Base-by-base conservation (phyloP, 768 basidiomycete genomes). In the Boletales sp. region DNA sequence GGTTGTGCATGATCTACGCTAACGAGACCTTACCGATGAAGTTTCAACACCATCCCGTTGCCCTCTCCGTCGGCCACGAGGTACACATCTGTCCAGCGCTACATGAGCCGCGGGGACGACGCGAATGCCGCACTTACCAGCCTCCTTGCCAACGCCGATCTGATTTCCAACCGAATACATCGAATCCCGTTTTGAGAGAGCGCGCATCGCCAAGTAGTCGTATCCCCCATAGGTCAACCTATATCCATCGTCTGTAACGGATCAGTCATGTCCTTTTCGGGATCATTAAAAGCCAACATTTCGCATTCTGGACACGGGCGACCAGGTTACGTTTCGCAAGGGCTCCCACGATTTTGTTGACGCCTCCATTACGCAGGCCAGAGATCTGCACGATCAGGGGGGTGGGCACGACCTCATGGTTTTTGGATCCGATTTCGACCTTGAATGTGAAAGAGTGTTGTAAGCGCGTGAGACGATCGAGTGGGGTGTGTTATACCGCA, bases 391-490 rank as follows among this genome's bases (percentile, higher is more conserved):
- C 85, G 54, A 98, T 90, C 57, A 98, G 81, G 0, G 80, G 70
- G 8, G 88, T 84, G 3, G 96, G 96, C 13, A 99, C 94, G 34
- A 96, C 80, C 69, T 98, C 90, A 62, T 99, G 96, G 66, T 98
- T 98, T 74, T 96, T 96, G 5, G 90, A 94, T 17, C 95, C 96
- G 79, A 95, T 92, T 73, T 99, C 96, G 33, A 90, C 90, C 94
- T 97, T 40, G 8, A 19, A 15, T 19, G 17, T 19, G 9, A 14
- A 21, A 48, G 14, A n/a, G 32, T 25, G 41, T 37, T 32, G 60
- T 46, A 37, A 30, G 19, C 4, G 33, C 15, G 54, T 3, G 38
- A 42, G 45, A 54, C 41, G 34, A 44, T 45, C 19, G 13, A 44
- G 28, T 8, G 10, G 38, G 25, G 45, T 17, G 44, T 28, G 31